Conservation (phyloP, 441 rosid species). For the Pelargonium fulgidum region DNA sequence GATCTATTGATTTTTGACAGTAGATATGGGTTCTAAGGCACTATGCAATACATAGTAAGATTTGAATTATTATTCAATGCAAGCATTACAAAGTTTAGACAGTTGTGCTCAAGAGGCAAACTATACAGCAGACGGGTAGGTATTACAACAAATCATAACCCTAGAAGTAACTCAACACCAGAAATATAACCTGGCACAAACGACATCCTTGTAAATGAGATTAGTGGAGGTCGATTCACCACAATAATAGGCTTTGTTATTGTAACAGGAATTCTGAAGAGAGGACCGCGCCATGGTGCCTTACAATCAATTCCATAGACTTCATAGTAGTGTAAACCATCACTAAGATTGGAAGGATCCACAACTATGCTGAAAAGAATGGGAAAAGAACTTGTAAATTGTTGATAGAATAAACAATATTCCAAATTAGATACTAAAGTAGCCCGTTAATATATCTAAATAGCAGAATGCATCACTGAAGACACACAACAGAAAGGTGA, state of each 20-base stretch:
- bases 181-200: slow-evolving; percentile 68
- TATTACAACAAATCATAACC: slow-evolving; percentile 4
- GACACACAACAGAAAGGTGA: background rate
- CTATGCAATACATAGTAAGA: too few relatives aligned
- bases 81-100: too few relatives aligned
- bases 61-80: too few relatives aligned
- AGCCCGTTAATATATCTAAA: background rate
- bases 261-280: slow-evolving; percentile 85
- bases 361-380: slow-evolving; percentile 70
- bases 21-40: too few relatives aligned
- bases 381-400: slow-evolving; percentile 15
- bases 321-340: slow-evolving; percentile 89
- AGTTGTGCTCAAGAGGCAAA: background rate
- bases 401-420: slow-evolving; percentile 14
- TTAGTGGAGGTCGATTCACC: slow-evolving; percentile 54
- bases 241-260: slow-evolving; percentile 73
- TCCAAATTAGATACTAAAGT: slow-evolving; percentile 13
- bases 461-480: background rate
- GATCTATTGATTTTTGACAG: too few relatives aligned
- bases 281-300: slow-evolving; percentile 89
- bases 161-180: slow-evolving; percentile 1
- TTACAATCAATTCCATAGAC: slow-evolving; percentile 90
- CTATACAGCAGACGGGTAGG: background rate
- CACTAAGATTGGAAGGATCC: slow-evolving; percentile 78
- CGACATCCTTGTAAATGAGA: slow-evolving; percentile 70